Conservation (phyloP, 2,329 filamentous ascomycete genomes). For the Phialophora tarda region DNA sequence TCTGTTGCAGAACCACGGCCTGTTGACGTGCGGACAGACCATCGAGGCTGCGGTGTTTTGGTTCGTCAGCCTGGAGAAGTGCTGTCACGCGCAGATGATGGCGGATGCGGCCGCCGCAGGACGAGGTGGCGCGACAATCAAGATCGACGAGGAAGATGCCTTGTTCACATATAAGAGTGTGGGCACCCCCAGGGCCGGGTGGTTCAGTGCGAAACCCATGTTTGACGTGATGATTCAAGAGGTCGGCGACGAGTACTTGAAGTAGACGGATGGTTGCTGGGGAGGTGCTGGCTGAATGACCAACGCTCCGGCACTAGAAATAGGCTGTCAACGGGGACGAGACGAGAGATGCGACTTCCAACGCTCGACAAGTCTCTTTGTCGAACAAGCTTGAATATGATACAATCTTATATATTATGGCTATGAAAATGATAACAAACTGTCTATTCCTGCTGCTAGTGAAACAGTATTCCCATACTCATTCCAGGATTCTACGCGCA, state of each 20-base stretch:
- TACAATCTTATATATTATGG: not conserved
- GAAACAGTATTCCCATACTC: not conserved
- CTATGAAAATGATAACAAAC: not conserved
- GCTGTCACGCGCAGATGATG: slow-evolving; percentile 60
- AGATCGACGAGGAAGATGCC: slow-evolving; percentile 72
- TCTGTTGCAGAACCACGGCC: slow-evolving; percentile 51
- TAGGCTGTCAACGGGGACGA: not conserved
- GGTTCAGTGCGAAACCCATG: slow-evolving; percentile 72
- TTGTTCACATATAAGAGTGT: slow-evolving; percentile 69
- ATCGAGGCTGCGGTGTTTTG: slow-evolving; percentile 59
- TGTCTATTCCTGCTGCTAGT: not conserved
- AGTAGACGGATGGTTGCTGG: slow-evolving; percentile 3
- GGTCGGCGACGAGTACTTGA: slow-evolving; percentile 61
- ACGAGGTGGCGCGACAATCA: slow-evolving; percentile 65
- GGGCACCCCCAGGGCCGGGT: slow-evolving; percentile 66
- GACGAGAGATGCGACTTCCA: not conserved
- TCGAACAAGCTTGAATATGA: not conserved
- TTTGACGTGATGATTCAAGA: slow-evolving; percentile 73
- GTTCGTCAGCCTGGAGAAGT: slow-evolving; percentile 62
- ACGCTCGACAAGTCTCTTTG: not conserved
- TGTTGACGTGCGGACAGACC: slow-evolving; percentile 49
- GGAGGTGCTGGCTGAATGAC: slow-evolving; percentile 37
- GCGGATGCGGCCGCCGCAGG: slow-evolving; percentile 55
- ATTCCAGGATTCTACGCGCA: not conserved
- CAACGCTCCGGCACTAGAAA: not conserved